Evolutionary conservation across 352 stramenopile species (phyloP).

Genomic region (Phytophthora constricta): DNA sequence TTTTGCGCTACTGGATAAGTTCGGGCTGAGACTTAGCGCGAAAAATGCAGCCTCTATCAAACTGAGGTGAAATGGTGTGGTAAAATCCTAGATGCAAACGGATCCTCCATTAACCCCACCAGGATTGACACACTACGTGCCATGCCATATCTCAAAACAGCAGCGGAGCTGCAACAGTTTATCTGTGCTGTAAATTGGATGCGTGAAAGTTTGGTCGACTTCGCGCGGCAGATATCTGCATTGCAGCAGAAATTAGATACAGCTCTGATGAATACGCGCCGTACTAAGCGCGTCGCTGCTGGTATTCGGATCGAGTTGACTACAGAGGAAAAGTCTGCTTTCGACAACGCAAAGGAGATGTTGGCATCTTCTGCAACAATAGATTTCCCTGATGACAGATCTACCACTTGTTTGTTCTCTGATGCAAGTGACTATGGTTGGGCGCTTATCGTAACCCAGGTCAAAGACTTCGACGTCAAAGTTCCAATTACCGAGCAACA

Average conservation of each 20-base stretch:
- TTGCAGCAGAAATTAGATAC: not conserved
- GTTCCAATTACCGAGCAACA: not conserved
- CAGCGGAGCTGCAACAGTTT: constrained; percentile 8
- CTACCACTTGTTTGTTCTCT: constrained; percentile 5
- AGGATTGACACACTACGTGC: no score
- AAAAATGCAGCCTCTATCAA: constrained; percentile 31
- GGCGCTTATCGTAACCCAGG: not conserved
- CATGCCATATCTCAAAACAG: not conserved
- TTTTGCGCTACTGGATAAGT: constrained; percentile 21
- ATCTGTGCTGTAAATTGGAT: constrained; percentile 7
- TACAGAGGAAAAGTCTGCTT: not conserved
- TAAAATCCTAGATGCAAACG: not conserved
- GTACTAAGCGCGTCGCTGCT: not conserved
- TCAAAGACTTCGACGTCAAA: not conserved
- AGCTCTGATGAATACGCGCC: not conserved
- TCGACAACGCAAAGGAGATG: constrained; percentile 10
- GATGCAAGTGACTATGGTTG: constrained; percentile 10
- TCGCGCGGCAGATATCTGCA: not conserved
- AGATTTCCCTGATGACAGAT: constrained; percentile 1
- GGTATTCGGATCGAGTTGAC: not conserved
- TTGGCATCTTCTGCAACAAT: not conserved
- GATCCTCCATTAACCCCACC: not conserved
- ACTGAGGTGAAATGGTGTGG: constrained; percentile 27
- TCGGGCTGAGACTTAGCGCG: constrained; percentile 28
- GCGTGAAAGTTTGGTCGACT: not conserved